Percentiles rank a stretch among this genome's conserved stretches.
Evolutionary conservation across 2,329 filamentous ascomycete genomes (phyloP).

Genomic region (Xylariales sp.): DNA sequence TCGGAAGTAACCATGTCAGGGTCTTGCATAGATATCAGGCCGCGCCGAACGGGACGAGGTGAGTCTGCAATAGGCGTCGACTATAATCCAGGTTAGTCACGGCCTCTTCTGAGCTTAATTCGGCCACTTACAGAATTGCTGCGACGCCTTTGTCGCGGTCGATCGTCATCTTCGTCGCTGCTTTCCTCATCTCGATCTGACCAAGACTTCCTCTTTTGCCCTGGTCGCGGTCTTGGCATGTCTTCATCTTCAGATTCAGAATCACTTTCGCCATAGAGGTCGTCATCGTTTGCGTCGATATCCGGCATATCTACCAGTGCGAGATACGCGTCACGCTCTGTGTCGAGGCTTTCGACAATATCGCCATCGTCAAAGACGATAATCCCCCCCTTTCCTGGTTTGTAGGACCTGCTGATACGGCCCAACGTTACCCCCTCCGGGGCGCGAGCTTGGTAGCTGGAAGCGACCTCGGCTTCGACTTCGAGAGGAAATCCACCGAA

Average conservation of each 20-base stretch:
- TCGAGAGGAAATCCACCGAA: constrained; percentile 70
- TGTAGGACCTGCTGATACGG: constrained; percentile 66
- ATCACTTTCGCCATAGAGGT: constrained; percentile 55
- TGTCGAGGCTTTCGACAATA: constrained; percentile 74
- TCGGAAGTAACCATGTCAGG: constrained; percentile 42
- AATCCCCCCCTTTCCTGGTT: constrained; percentile 77
- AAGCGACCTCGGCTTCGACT: constrained; percentile 41
- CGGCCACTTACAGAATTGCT: constrained; percentile 74
- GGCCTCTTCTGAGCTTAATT: too few relatives aligned
- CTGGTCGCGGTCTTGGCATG: constrained; percentile 37
- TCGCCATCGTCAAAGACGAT: constrained; percentile 96
- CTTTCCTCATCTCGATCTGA: constrained; percentile 67
- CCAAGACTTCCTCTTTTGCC: constrained; percentile 76
- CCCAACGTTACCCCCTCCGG: constrained; percentile 68
- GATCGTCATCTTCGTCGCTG: constrained; percentile 67
- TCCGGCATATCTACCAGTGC: constrained; percentile 90
- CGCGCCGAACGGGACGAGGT: constrained; percentile 55
- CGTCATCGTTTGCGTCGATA: constrained; percentile 71
- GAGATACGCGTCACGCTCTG: constrained; percentile 77
- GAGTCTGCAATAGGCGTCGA: constrained; percentile 63
- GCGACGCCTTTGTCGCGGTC: constrained; percentile 73
- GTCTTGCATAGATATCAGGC: constrained; percentile 52
- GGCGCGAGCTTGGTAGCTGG: constrained; percentile 45
- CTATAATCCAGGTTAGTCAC: constrained; percentile 33
- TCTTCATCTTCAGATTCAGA: constrained; percentile 55